phyloP scores from a whole-genome alignment of 2,329 filamentous ascomycete species.

The Atkinsonella texensis region DNA sequence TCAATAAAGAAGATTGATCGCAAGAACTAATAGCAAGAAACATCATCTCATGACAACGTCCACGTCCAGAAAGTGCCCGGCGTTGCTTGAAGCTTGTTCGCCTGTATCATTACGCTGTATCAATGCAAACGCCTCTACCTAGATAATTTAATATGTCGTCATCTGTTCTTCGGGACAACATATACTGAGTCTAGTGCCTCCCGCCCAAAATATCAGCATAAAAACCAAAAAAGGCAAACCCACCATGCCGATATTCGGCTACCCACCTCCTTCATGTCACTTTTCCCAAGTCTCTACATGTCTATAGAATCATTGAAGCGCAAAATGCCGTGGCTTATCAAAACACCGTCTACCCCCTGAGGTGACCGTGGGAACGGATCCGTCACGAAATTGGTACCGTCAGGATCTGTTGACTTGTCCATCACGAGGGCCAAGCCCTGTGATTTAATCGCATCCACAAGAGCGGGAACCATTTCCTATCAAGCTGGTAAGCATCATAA shows the following conservation, averaged over 20 bases:
- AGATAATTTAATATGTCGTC: background rate
- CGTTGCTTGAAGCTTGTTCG: too few relatives aligned
- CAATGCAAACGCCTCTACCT: background rate
- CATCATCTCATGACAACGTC: too few relatives aligned
- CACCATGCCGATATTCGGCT: background rate
- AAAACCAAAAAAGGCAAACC: background rate
- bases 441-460: constrained; percentile 88
- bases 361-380: constrained; percentile 51
- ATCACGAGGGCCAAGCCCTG: constrained; percentile 85
- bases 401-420: constrained; percentile 59
- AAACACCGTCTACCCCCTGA: constrained; percentile 74
- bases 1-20: background rate
- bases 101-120: too few relatives aligned
- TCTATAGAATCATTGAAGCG: constrained; percentile 90
- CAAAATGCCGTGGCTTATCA: constrained; percentile 77
- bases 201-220: background rate
- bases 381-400: constrained; percentile 25
- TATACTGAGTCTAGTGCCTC: background rate
- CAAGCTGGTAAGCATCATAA: background rate
- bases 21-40: background rate
- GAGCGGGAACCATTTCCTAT: constrained; percentile 82
- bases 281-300: constrained; percentile 27
- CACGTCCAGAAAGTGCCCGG: too few relatives aligned
- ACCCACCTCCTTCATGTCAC: background rate
- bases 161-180: background rate